Conservation (phyloP, 345 rosid species). For the Clausena lansium region DNA sequence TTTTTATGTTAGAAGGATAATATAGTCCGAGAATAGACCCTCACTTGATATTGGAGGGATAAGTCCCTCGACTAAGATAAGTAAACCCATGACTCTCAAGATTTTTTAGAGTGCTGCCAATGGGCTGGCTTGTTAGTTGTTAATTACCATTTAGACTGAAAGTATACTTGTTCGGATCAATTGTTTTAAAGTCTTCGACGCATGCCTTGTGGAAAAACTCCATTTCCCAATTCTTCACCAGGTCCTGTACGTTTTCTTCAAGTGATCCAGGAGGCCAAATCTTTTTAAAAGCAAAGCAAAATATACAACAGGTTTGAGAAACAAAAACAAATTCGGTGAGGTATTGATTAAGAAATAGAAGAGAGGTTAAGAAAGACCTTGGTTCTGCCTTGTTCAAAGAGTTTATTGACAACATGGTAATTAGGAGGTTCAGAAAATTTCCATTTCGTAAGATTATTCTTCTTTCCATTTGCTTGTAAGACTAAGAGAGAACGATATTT, state of each 20-base stretch:
- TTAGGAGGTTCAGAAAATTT: conserved; percentile 47
- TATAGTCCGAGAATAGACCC: no score
- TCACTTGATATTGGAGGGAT: no score
- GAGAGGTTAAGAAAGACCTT: conserved; percentile 19
- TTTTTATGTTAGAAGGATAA: no score
- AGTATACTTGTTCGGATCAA: conserved; percentile 35
- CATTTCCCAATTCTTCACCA: conserved; percentile 69
- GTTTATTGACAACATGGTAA: conserved; percentile 49
- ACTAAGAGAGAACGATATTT: conserved; percentile 28
- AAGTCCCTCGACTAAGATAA: no score
- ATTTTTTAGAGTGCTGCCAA: no score
- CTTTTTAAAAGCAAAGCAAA: conserved; percentile 19
- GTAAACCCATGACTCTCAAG: no score
- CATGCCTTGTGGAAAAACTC: conserved; percentile 45
- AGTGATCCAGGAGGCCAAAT: conserved; percentile 60
- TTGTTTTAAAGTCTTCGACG: conserved; percentile 35
- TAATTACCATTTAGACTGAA: conserved; percentile 41
- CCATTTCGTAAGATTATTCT: conserved; percentile 52
- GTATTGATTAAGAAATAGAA: not conserved
- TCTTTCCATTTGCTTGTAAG: conserved; percentile 52
- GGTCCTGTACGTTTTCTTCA: conserved; percentile 61
- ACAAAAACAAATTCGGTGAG: no score
- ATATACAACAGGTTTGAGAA: not conserved
- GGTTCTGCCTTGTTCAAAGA: conserved; percentile 60
- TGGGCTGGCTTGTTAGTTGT: no score